Evolutionary conservation across 202 grass and related monocot species (phyloP).

Genomic region (Carex sylvatica): DNA sequence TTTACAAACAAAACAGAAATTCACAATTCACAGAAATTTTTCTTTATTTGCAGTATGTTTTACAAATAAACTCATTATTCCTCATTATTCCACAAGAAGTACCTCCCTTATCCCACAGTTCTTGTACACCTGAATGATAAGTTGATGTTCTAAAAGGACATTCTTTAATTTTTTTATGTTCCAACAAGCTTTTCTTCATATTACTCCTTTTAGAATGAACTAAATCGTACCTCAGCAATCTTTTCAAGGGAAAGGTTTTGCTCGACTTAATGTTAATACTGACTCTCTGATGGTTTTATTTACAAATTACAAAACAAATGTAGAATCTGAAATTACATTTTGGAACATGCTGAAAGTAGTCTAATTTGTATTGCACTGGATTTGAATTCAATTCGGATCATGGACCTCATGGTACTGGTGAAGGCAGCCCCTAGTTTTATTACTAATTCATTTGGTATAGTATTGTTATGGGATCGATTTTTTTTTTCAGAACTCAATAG

Average conservation of each 20-base stretch:
- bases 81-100: neutral
- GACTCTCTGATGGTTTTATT: neutral
- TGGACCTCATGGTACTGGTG: neutral
- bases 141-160: slow-evolving; percentile 4
- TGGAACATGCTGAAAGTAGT: neutral
- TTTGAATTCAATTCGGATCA: neutral
- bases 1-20: no score
- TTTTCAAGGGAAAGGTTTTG: neutral
- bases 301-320: neutral
- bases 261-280: neutral
- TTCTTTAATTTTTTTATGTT: neutral
- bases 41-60: neutral
- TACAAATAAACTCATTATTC: neutral
- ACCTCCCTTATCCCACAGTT: neutral
- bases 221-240: neutral
- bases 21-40: neutral
- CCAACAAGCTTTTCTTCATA: neutral
- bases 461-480: no score
- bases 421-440: neutral
- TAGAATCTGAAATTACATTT: neutral
- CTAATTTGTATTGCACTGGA: neutral
- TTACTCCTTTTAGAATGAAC: neutral
- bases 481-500: no score
- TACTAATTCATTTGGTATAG: no score
- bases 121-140: neutral